Evolutionary conservation across 108 stramenopile genomes (phyloP).

Genomic region (Schizochytrium sp.): DNA sequence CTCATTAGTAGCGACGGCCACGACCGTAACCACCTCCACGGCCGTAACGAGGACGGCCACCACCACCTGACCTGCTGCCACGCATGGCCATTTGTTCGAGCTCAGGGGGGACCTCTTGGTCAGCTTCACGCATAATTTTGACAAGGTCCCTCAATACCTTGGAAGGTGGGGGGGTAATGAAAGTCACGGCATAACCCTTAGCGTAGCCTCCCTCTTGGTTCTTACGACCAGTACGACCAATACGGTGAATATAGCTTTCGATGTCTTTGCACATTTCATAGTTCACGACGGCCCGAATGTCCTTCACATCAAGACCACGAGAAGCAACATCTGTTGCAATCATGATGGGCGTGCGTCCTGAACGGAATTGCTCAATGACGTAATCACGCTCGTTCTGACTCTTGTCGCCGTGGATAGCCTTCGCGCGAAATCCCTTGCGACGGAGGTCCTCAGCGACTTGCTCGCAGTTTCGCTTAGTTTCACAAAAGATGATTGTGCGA

Average conservation of each 20-base stretch:
- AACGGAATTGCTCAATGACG: constrained; percentile 93
- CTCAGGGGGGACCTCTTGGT: constrained; percentile 73
- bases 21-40: constrained; percentile 70
- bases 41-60: constrained; percentile 65
- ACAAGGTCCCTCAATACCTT: constrained; percentile 81
- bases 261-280: constrained; percentile 77
- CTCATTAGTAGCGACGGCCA: constrained; percentile 53
- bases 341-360: constrained; percentile 84
- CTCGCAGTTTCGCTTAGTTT: constrained; percentile 97
- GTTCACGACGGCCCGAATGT: constrained; percentile 82
- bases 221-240: constrained; percentile 96
- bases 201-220: constrained; percentile 84
- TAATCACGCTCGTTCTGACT: constrained; percentile 97
- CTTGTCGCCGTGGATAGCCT: constrained; percentile 98
- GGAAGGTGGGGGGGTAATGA: constrained; percentile 91
- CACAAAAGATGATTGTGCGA: constrained; percentile 94
- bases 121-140: constrained; percentile 73
- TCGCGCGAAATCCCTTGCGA: constrained; percentile 88
- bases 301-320: constrained; percentile 94
- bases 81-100: constrained; percentile 26
- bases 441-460: constrained; percentile 89
- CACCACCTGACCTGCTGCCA: constrained; percentile 49
- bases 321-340: constrained; percentile 99
- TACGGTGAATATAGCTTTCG: constrained; percentile 93
- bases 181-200: constrained; percentile 90